Percentiles rank a stretch among this genome's conserved stretches.
Conservation (phyloP, 176 grass and related monocot genomes). For the Eragrostis nindensis region DNA sequence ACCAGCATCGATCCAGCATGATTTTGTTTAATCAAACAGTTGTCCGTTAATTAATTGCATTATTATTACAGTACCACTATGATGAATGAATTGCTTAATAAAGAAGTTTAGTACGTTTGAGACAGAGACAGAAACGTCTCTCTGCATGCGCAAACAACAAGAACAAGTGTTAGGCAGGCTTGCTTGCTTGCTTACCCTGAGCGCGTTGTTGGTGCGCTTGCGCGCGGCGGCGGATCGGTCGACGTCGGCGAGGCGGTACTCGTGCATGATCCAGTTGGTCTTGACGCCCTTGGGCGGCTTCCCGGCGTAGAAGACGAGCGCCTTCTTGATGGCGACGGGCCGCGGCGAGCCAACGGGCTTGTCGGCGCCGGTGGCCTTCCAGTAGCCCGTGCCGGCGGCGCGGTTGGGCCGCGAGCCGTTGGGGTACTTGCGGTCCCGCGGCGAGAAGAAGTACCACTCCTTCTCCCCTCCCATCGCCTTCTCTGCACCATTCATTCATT, state of each 20-base stretch:
- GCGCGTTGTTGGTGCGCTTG: constrained; percentile 70
- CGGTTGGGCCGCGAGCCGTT: constrained; percentile 83
- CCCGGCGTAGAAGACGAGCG: constrained; percentile 72
- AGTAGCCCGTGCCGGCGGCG: constrained; percentile 74
- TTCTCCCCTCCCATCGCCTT: constrained; percentile 72
- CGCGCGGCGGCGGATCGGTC: constrained; percentile 64
- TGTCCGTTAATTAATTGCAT: not conserved
- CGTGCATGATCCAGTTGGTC: constrained; percentile 99
- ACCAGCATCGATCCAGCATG: not conserved
- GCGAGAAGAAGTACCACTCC: constrained; percentile 98
- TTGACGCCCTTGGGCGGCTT: constrained; percentile 72
- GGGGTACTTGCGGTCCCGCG: constrained; percentile 86
- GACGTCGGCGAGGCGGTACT: constrained; percentile 87
- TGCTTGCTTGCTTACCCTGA: no score
- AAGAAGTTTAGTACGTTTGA: no score
- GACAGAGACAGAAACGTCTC: no score
- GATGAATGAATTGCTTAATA: no score
- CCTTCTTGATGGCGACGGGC: constrained; percentile 82
- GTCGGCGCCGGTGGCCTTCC: constrained; percentile 95
- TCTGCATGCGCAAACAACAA: no score
- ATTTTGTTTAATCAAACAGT: not conserved
- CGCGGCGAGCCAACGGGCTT: constrained; percentile 79
- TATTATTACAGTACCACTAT: no score
- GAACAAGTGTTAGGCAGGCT: no score
- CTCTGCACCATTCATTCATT: constrained; percentile 20